These are phyloP conservation scores for Poteriospumella lacustris DNA, from an alignment of 108 stramenopile genomes.

Conservation along the genomic window DNA sequence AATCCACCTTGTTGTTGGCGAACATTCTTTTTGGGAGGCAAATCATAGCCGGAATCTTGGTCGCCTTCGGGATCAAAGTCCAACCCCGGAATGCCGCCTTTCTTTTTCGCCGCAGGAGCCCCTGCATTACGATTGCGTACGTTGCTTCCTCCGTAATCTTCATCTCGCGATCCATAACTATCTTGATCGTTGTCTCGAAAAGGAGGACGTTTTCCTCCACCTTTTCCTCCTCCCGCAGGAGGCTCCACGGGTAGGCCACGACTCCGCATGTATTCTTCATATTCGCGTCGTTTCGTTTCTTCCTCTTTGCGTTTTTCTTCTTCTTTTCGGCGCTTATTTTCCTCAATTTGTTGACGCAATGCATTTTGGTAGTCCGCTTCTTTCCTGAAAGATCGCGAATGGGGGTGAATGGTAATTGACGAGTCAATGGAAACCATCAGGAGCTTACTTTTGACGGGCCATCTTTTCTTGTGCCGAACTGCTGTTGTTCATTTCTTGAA, in stretches of 20 bases:
- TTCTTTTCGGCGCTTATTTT: constrained; percentile 5
- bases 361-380: constrained; percentile 13
- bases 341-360: constrained; percentile 3
- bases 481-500: not conserved
- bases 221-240: too few species aligned
- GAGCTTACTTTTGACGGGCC: not conserved
- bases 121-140: too few species aligned
- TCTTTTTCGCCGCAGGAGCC: too few species aligned
- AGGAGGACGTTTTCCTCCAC: too few species aligned
- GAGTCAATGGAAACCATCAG: not conserved
- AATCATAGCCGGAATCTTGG: too few species aligned
- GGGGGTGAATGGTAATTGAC: not conserved
- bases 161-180: too few species aligned
- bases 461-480: not conserved
- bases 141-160: too few species aligned
- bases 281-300: not conserved
- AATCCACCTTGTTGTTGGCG: too few species aligned
- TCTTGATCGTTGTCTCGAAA: too few species aligned
- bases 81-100: too few species aligned
- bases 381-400: not conserved
- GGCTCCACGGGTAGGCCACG: not conserved
- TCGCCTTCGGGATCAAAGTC: too few species aligned
- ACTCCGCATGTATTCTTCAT: constrained; percentile 14
- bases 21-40: too few species aligned
- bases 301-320: constrained; percentile 6